Percentiles rank a stretch among this genome's conserved stretches.
phyloP scores from a whole-genome alignment of 2,329 filamentous ascomycete species.

The Verticillium nubilum region DNA sequence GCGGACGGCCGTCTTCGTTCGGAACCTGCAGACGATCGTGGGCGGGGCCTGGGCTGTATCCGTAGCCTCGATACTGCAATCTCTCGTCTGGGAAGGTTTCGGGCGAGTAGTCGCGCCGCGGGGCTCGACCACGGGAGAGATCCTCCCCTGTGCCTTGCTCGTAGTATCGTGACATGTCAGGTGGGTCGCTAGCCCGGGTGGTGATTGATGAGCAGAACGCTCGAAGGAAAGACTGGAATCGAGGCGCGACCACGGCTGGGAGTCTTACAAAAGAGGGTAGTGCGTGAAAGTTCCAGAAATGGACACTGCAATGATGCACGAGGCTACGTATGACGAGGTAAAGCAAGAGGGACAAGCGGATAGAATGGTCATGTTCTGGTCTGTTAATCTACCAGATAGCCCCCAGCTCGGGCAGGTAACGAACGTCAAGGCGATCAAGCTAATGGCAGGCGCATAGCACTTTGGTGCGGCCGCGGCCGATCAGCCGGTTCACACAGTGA shows the following conservation, averaged over 20 bases:
- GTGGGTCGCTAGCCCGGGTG: too few relatives aligned
- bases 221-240: background rate
- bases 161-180: constrained; percentile 18
- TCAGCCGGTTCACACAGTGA: too few relatives aligned
- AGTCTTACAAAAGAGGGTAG: background rate
- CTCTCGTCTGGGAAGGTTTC: constrained; percentile 18
- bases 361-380: too few relatives aligned
- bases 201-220: background rate
- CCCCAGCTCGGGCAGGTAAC: too few relatives aligned
- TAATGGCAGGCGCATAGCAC: too few relatives aligned
- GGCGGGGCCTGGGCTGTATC: background rate
- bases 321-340: too few relatives aligned
- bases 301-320: too few relatives aligned
- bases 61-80: constrained; percentile 1
- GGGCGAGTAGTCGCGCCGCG: constrained; percentile 20
- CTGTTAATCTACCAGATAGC: too few relatives aligned
- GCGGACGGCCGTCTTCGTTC: constrained; percentile 6
- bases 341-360: too few relatives aligned
- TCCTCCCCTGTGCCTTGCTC: constrained; percentile 23
- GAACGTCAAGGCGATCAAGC: too few relatives aligned
- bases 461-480: too few relatives aligned
- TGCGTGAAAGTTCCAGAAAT: too few relatives aligned
- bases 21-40: constrained; percentile 1
- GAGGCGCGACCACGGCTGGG: background rate
- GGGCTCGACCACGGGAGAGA: constrained; percentile 15